A percentile compares a stretch with the other conserved stretches of the same genome.
These are phyloP conservation scores for Beauveria bassiana DNA, from an alignment of 2,329 filamentous ascomycete species.

Conservation along the genomic window DNA sequence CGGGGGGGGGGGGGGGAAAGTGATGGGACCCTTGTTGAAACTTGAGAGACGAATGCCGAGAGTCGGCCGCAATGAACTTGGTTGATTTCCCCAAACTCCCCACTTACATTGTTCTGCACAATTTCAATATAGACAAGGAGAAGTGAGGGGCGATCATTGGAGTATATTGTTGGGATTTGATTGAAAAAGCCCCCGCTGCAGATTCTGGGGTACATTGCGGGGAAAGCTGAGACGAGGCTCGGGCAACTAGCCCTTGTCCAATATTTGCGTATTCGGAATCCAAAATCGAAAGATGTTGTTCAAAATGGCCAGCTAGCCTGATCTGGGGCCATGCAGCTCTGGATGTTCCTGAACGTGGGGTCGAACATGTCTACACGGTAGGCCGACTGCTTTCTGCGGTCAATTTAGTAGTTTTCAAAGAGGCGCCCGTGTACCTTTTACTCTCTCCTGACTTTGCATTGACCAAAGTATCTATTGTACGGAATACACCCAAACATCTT, in stretches of 20 bases:
- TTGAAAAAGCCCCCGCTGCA: background rate
- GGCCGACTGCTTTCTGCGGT: too few relatives aligned
- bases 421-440: too few relatives aligned
- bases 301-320: background rate
- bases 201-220: background rate
- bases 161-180: background rate
- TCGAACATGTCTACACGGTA: too few relatives aligned
- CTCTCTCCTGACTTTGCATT: too few relatives aligned
- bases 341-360: too few relatives aligned
- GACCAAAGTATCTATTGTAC: too few relatives aligned
- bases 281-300: background rate
- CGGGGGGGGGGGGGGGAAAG: too few relatives aligned
- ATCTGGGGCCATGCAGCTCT: background rate
- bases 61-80: background rate
- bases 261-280: background rate
- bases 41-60: background rate
- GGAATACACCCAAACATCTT: background rate
- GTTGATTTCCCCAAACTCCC: background rate
- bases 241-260: background rate
- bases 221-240: background rate
- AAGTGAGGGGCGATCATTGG: too few relatives aligned
- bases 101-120: background rate
- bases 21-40: background rate
- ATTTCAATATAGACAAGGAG: too few relatives aligned
- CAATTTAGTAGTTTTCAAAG: too few relatives aligned